Conservation (phyloP, 1,284 basidiomycete species). For the Trametes sp. region DNA sequence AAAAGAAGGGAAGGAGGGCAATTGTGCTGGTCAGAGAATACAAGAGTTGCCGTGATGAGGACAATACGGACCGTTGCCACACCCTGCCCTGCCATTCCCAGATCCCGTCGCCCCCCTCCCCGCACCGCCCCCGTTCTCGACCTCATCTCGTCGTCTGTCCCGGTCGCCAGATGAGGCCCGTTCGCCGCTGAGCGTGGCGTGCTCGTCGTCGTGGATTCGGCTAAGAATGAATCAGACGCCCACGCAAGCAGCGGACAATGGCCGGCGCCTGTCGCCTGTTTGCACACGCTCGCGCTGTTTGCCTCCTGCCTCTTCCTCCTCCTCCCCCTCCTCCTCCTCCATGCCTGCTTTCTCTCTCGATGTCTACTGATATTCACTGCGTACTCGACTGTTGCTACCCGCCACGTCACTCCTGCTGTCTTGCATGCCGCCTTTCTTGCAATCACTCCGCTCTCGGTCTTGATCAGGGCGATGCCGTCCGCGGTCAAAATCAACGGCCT, state of each 20-base stretch:
- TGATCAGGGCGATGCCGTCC: neutral
- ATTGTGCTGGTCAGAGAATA: neutral
- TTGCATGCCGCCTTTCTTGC: neutral
- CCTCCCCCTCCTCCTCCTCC: neutral
- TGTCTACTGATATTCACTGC: neutral
- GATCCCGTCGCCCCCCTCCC: neutral
- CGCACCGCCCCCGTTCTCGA: neutral
- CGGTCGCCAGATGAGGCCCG: neutral
- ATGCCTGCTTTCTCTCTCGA: neutral
- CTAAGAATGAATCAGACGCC: neutral
- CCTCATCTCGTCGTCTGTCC: neutral
- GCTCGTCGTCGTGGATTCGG: neutral
- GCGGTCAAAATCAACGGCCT: constrained; percentile 1
- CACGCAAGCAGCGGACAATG: neutral
- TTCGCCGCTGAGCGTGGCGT: too few species aligned
- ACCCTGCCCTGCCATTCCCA: neutral
- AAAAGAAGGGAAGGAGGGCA: neutral
- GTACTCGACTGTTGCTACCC: neutral
- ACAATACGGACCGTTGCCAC: constrained; percentile 6
- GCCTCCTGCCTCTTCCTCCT: neutral
- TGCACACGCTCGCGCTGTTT: neutral
- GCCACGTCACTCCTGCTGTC: neutral
- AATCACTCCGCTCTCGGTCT: neutral
- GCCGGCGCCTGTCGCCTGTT: neutral
- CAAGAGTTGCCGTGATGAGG: constrained; percentile 1